phyloP scores from a whole-genome alignment of 2,329 filamentous ascomycete genomes.

The Aureobasidium sp. region DNA sequence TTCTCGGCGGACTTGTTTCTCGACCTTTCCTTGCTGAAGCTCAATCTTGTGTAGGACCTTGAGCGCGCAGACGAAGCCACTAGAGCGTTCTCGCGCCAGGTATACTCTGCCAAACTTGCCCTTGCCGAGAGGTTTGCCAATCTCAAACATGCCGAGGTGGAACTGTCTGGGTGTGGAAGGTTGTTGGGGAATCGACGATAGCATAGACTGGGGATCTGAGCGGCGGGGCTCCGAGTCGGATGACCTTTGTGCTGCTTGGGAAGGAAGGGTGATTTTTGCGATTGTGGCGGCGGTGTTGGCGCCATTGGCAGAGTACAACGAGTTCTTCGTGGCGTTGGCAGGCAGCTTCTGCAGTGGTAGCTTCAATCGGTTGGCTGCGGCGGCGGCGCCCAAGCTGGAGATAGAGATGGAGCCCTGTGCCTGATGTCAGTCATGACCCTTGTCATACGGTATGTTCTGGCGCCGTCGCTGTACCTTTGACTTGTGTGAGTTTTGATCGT shows the following conservation, averaged over 20 bases:
- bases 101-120: constrained; percentile 81
- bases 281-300: constrained; percentile 37
- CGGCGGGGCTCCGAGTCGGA: constrained; percentile 28
- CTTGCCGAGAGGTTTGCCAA: constrained; percentile 73
- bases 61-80: constrained; percentile 71
- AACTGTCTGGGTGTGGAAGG: constrained; percentile 45
- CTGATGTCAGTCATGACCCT: constrained; percentile 13
- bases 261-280: constrained; percentile 59
- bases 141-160: constrained; percentile 88
- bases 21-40: constrained; percentile 66
- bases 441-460: not conserved
- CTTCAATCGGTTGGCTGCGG: constrained; percentile 57
- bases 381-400: constrained; percentile 37
- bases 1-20: constrained; percentile 48
- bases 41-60: constrained; percentile 79
- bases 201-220: constrained; percentile 14
- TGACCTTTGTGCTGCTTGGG: constrained; percentile 51
- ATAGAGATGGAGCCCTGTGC: constrained; percentile 38
- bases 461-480: constrained; percentile 54
- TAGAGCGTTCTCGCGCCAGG: constrained; percentile 66
- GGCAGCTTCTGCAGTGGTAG: constrained; percentile 73
- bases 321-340: constrained; percentile 53
- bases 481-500: constrained; percentile 54
- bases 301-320: constrained; percentile 17
- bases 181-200: constrained; percentile 16